phyloP scores from a whole-genome alignment of 2,329 filamentous ascomycete genomes.

The Dactylellina leptospora region DNA sequence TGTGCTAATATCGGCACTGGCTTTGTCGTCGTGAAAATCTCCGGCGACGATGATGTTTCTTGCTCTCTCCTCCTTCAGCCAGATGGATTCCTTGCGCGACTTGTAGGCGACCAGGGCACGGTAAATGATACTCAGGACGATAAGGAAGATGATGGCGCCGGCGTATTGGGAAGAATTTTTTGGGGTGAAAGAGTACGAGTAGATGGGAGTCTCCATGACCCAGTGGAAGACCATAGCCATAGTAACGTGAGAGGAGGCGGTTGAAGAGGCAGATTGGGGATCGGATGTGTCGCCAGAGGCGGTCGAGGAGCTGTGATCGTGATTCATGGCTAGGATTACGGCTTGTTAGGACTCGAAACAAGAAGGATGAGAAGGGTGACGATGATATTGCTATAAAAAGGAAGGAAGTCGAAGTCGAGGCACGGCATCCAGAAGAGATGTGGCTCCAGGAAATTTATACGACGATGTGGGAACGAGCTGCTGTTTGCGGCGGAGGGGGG shows the following conservation, averaged over 20 bases:
- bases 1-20: conserved; percentile 21
- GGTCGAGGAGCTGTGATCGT: conserved; percentile 38
- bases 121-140: conserved; percentile 75
- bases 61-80: conserved; percentile 38
- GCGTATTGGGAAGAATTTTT: conserved; percentile 75
- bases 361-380: no score
- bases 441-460: conserved; percentile 15
- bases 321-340: conserved; percentile 29
- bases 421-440: background rate
- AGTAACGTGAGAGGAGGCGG: conserved; percentile 21
- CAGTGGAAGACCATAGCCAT: conserved; percentile 74
- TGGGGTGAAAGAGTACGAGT: conserved; percentile 78
- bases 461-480: conserved; percentile 19
- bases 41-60: conserved; percentile 52
- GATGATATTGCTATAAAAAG: background rate
- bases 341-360: background rate
- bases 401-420: conserved; percentile 1
- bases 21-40: conserved; percentile 39
- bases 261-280: background rate
- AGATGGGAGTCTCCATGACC: conserved; percentile 70
- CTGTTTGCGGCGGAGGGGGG: conserved; percentile 5
- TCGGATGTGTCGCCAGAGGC: conserved; percentile 29
- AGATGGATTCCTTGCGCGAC: conserved; percentile 59
- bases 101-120: conserved; percentile 78
- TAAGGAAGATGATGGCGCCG: conserved; percentile 89